Base-by-base conservation (phyloP, 169 alveolate species). In the Plasmodium malariae region DNA sequence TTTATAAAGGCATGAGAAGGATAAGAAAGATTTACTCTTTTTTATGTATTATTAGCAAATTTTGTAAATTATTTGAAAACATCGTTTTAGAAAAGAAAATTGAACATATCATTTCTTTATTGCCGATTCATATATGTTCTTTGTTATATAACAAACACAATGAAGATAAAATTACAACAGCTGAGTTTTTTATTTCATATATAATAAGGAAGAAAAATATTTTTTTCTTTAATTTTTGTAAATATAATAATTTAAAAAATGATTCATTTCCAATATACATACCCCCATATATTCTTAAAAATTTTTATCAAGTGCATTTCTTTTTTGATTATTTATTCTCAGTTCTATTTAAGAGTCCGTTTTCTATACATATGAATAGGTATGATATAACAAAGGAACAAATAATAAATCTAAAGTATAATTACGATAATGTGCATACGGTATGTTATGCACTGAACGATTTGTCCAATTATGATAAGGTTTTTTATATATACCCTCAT, bases 41-140 rank as follows among this genome's bases (percentile, higher is more conserved):
- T 45, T 28, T 80, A n/a, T 80, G 90, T 45, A 32, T 67, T 49
- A 59, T 67, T 4, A 70, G 67, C n/a, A 14, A 51, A 30, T 80
- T 21, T 30, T 80, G 68, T 59, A 69, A 70, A 36, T 21, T 67
- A 0, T 80, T 80, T 34, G 90, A 80, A 30, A 11, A 59, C 17
- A 80, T 80, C 0, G 51, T 24, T 9, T 12, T 80, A 17, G 90
- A 67, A 30, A 59, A 40, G 24, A 60, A 54, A 2, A 32, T 80
- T 1, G 90, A 63, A 80, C 17, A 43, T 17, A 19, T 80, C 2
- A 80, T 80, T 21, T 51, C 90, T 3, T 30, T 65, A 3, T 37
- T 80, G 4, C 90, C 90, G 0, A 21, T 80, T 14, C 90, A 80
- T 80, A 57, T 80, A 9, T 49, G 85, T 80, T 51, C 90, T n/a